A percentile compares a stretch with the other conserved stretches of the same genome.
Evolutionary conservation across 108 stramenopile species (phyloP).

Genomic region (Nannochloropsis gaditana): DNA sequence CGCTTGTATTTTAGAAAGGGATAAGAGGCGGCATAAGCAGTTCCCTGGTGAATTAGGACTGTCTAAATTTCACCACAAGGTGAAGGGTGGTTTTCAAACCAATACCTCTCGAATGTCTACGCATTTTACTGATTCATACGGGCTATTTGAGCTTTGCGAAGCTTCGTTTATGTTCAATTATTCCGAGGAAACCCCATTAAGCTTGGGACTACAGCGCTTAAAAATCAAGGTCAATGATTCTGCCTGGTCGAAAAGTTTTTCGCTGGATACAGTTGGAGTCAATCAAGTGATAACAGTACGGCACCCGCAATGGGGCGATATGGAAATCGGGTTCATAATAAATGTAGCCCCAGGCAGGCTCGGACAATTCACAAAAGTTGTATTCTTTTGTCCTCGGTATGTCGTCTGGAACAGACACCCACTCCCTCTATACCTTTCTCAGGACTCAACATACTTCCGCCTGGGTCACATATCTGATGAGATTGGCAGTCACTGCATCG

Average conservation of each 20-base stretch:
- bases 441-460: slow-evolving; percentile 65
- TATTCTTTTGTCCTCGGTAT: slow-evolving; percentile 80
- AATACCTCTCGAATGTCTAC: neutral
- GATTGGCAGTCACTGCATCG: slow-evolving; percentile 60
- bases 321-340: slow-evolving; percentile 76
- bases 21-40: slow-evolving; percentile 11
- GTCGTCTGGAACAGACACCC: slow-evolving; percentile 71
- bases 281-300: slow-evolving; percentile 82
- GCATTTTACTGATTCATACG: neutral
- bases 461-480: slow-evolving; percentile 56
- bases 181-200: slow-evolving; percentile 61
- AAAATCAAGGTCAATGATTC: slow-evolving; percentile 65
- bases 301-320: slow-evolving; percentile 65
- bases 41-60: slow-evolving; percentile 10
- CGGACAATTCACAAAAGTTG: slow-evolving; percentile 83
- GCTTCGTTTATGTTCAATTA: slow-evolving; percentile 94
- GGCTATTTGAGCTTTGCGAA: slow-evolving; percentile 59
- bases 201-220: slow-evolving; percentile 62
- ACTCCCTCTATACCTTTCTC: slow-evolving; percentile 70
- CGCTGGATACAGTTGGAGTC: slow-evolving; percentile 89
- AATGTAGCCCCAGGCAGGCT: slow-evolving; percentile 78
- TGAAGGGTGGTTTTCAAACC: neutral
- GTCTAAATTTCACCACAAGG: slow-evolving; percentile 23
- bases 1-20: neutral
- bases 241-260: slow-evolving; percentile 62